Conservation (phyloP, 2,329 filamentous ascomycete species). For the Diaporthe batatas region DNA sequence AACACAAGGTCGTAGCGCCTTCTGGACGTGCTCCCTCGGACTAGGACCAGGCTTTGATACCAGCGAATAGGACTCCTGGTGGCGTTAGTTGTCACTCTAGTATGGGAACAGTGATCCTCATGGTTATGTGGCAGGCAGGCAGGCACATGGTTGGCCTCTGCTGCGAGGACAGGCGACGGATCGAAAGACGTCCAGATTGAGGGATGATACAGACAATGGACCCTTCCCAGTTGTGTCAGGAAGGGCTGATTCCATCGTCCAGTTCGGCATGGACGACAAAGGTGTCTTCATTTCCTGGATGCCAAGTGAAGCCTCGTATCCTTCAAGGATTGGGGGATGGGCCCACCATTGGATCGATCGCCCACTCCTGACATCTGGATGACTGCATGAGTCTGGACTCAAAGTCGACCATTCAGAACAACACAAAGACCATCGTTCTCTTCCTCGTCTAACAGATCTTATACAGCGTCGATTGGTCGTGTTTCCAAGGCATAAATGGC, state of each 20-base stretch:
- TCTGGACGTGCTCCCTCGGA: background rate
- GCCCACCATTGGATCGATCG: background rate
- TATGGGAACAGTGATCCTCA: background rate
- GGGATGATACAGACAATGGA: background rate
- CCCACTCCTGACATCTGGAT: too few relatives aligned
- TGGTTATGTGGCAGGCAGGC: background rate
- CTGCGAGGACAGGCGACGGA: background rate
- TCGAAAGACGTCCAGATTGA: background rate
- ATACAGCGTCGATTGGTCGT: background rate
- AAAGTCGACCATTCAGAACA: background rate
- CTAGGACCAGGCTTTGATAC: background rate
- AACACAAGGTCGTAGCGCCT: slow-evolving; percentile 21
- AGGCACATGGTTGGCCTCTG: background rate
- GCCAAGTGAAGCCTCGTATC: background rate
- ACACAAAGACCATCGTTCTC: background rate
- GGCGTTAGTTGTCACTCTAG: background rate
- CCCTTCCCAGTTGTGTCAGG: background rate
- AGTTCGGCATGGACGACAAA: too few relatives aligned
- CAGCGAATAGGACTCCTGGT: background rate
- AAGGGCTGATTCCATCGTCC: background rate
- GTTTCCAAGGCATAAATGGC: background rate
- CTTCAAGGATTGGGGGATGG: background rate
- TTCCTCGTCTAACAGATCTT: background rate
- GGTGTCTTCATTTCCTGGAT: background rate
- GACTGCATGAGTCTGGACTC: too few relatives aligned